A percentile compares a stretch with the other conserved stretches of the same genome.
These are phyloP conservation scores for Arctostaphylos glauca DNA, from an alignment of 148 eudicot species.

Conservation along the genomic window DNA sequence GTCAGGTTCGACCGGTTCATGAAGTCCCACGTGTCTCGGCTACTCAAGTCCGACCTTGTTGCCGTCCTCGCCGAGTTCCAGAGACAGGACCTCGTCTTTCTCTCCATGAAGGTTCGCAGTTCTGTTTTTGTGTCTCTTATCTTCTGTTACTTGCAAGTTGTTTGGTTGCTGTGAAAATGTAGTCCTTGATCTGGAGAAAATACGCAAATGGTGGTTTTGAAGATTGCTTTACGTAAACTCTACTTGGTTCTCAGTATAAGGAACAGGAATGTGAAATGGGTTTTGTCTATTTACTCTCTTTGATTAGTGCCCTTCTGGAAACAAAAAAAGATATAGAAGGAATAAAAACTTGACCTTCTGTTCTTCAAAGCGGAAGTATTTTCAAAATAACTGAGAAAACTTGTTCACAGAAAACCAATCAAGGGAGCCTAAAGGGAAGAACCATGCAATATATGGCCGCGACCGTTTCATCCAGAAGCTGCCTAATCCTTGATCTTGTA, in stretches of 20 bases:
- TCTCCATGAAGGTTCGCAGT: constrained; percentile 59
- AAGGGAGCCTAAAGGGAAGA: too few species aligned
- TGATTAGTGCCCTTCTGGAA: neutral
- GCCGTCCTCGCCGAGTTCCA: constrained; percentile 90
- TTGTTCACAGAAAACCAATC: too few species aligned
- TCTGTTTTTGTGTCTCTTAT: neutral
- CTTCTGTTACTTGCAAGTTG: neutral
- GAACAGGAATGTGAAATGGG: neutral
- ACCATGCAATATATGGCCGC: too few species aligned
- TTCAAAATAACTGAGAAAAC: too few species aligned
- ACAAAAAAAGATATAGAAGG: too few species aligned
- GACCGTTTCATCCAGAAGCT: too few species aligned
- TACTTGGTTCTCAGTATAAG: neutral
- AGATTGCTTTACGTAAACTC: neutral
- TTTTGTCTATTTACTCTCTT: neutral
- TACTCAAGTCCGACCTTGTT: constrained; percentile 83
- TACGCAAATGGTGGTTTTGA: neutral
- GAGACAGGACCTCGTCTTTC: constrained; percentile 78
- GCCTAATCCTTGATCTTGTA: too few species aligned
- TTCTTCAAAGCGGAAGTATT: neutral
- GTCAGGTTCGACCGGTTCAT: constrained; percentile 61
- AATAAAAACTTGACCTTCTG: neutral
- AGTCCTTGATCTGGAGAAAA: neutral
- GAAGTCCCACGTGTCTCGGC: constrained; percentile 63
- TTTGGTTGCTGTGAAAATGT: neutral